phyloP scores from a whole-genome alignment of 1,284 basidiomycete species.

The Vanrija sp. region DNA sequence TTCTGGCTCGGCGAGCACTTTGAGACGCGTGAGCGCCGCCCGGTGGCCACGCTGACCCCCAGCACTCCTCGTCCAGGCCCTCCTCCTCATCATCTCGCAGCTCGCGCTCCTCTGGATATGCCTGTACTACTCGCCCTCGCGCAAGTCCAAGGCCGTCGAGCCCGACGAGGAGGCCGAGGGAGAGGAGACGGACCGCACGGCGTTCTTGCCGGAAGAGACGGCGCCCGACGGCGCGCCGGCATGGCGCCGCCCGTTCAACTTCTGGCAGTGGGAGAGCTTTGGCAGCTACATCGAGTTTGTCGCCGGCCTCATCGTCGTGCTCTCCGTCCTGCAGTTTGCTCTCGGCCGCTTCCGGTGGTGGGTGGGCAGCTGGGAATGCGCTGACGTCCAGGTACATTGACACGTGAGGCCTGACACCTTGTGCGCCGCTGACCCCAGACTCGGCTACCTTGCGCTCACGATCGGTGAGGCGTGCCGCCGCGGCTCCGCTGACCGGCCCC shows the following conservation, averaged over 20 bases:
- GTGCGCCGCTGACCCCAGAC: conserved; percentile 28
- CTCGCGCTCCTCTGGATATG: conserved; percentile 53
- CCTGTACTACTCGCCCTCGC: conserved; percentile 46
- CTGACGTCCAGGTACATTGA: conserved; percentile 37
- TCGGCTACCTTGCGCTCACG: conserved; percentile 53
- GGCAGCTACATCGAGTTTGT: conserved; percentile 53
- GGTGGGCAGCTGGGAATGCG: conserved; percentile 7
- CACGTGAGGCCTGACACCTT: conserved; percentile 25
- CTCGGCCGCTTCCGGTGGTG: conserved; percentile 43
- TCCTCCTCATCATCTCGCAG: conserved; percentile 53
- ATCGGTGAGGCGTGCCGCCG: conserved; percentile 34
- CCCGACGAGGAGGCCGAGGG: conserved; percentile 1
- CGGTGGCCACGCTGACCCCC: conserved; percentile 5
- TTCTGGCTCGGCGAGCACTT: conserved; percentile 54
- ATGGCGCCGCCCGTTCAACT: conserved; percentile 38
- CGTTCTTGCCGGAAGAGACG: not conserved
- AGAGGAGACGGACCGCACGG: not conserved
- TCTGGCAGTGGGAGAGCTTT: conserved; percentile 51
- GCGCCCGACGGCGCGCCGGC: not conserved
- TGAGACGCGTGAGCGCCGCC: conserved; percentile 45
- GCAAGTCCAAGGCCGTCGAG: not conserved
- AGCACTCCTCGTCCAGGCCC: conserved; percentile 51
- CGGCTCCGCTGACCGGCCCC: conserved; percentile 1
- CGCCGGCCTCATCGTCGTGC: conserved; percentile 46
- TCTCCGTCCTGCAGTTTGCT: conserved; percentile 41